Base-by-base conservation (phyloP, 2,329 filamentous ascomycete genomes). In the Alternaria metachromatica region DNA sequence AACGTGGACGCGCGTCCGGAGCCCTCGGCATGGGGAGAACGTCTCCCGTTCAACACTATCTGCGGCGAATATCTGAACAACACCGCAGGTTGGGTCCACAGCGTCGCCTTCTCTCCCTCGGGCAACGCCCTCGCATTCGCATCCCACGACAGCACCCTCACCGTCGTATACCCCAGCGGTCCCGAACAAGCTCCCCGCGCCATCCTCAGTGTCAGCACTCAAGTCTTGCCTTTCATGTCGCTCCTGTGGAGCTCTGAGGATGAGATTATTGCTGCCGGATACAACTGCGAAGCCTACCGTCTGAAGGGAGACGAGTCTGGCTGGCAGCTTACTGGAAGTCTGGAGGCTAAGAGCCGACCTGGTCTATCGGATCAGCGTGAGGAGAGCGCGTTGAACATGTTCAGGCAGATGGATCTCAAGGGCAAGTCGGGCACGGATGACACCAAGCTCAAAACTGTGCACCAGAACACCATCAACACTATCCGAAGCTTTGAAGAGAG, bases 401-500 rank as follows among this genome's bases (percentile, higher is more conserved):
- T 99, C 84, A 89, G 90, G 75, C 94, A 97, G 84, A 98, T 99
- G 96, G 96, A 99, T 81, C 86, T 99, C 69, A 97, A 96, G 86
- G 96, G 96, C 66, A 97, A 97, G 82, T 63, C 58, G 37, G 68
- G 68, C 55, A 84, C 86, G 60, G 94, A 97, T 75, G 94, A 98
- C 79, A 97, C 94, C 5, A 92, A 97, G 83, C 86, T 99, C 72
- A 96, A 93, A 83, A 98, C 96, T 11, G 89, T 96, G 50, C 96
- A 99, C 82, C 96, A 99, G 80, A 99, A 99, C 83, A 97, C 94
- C 25, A 92, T 99, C 77, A 93, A 88, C 76, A 97, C 90, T 3
- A 84, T 99, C 55, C 88, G 96, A 46, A 86, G 88, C 20, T 97
- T 91, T 78, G 88, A 94, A 74, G 87, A 87, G 60, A 84, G 85